Evolutionary conservation across 2,329 filamentous ascomycete genomes (phyloP), one percentile per base, ranked within the genome.

Genomic region (Amphichorda felina): DNA sequence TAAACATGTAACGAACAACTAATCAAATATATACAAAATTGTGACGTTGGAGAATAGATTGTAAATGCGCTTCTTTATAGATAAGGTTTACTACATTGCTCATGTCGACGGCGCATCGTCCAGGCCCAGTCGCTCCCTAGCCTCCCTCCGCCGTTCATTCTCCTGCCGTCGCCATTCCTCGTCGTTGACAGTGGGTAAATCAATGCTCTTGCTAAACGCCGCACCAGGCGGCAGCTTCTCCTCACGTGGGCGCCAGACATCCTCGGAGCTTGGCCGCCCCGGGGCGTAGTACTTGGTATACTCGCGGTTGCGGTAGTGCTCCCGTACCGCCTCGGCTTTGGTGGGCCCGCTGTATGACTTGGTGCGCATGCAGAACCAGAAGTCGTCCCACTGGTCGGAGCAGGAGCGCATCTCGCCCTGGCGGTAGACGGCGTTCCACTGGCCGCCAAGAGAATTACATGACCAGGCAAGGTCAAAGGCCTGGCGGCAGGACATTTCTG

Each of bases 361-460:
- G 26, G 78, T 79, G 43, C 84, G 79, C 88, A 96, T 95, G 67
- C 91, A 98, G 63, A 95, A 89, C 83, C 88, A 94, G 60, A 94
- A 96, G 57, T 94, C 84, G 41, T 80, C 73, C 87, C 89, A 95
- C 43, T 87, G 79, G 45, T 93, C 82, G 41, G 68, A 75, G 67
- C 91, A 98, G 4, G 73, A 70, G 30, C 80, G 75, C 50, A 94
- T 64, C 29, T 68, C 63, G 41, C 91, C 91, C 53, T 86, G 80
- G 27, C 91, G 82, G 67, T 96, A 98, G 26, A 96, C 72, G 50
- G 86, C 78, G 50, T 83, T 87, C 68, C 88, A 94, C 56, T 96
- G 88, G 1, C 89, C 87, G 36, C 86, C 88, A 8, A 94, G 68
- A 0, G 82, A 86, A 54, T 91, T 84, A 70, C 91, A 98, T 67